A percentile compares a stretch with the other conserved stretches of the same genome.
Evolutionary conservation across 1,284 basidiomycete species (phyloP).

Genomic region (Inonotus hispidus): DNA sequence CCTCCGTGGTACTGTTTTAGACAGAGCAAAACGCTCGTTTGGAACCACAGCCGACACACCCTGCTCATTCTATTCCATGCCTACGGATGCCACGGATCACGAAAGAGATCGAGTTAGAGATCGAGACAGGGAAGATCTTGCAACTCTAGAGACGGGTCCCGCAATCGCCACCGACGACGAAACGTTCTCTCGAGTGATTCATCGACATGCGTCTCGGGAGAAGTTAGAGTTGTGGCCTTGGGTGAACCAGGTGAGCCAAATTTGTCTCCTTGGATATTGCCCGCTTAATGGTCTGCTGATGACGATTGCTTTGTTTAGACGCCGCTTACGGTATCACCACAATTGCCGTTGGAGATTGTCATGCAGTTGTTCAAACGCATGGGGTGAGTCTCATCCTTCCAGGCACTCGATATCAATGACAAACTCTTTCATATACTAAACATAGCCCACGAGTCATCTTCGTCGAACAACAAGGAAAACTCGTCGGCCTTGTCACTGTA

Average conservation of each 20-base stretch:
- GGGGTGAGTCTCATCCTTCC: conserved; percentile 59
- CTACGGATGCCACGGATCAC: conserved; percentile 37
- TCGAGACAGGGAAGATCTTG: conserved; percentile 39
- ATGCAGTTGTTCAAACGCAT: conserved; percentile 95
- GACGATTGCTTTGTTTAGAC: conserved; percentile 47
- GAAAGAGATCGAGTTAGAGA: not conserved
- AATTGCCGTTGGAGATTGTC: conserved; percentile 91
- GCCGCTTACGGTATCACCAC: conserved; percentile 89
- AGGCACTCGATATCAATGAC: not conserved
- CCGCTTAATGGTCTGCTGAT: not conserved
- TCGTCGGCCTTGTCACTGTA: conserved; percentile 89
- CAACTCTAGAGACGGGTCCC: conserved; percentile 44
- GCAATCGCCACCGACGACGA: conserved; percentile 63
- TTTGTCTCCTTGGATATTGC: not conserved
- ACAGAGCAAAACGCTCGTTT: conserved; percentile 62
- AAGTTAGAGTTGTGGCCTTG: conserved; percentile 81
- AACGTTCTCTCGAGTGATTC: conserved; percentile 55
- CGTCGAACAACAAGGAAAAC: conserved; percentile 78
- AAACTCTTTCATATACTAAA: no score
- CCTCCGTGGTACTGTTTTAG: no score
- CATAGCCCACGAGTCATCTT: conserved; percentile 83
- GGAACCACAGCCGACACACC: conserved; percentile 59
- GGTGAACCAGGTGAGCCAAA: conserved; percentile 76
- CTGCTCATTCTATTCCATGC: conserved; percentile 61
- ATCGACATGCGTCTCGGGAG: conserved; percentile 48